These are phyloP conservation scores for Schizophyllum amplum DNA, from an alignment of 1,284 basidiomycete species.

Conservation along the genomic window DNA sequence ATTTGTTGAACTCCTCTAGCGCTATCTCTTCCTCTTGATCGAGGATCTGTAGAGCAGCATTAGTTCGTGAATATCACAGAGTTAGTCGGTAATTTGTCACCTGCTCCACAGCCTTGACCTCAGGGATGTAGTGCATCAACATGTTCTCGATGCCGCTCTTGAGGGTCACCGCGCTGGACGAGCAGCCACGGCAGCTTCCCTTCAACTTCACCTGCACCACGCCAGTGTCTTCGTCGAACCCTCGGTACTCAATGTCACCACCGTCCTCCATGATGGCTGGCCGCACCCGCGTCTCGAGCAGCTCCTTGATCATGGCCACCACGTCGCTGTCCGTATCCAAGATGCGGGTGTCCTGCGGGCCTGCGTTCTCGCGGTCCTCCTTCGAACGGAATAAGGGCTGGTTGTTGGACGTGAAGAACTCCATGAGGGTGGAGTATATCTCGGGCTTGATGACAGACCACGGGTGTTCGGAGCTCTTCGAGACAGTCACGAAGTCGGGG, in stretches of 20 bases:
- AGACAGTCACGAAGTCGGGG: slow-evolving; percentile 96
- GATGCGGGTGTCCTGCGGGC: slow-evolving; percentile 92
- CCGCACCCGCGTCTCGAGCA: slow-evolving; percentile 90
- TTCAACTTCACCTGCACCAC: slow-evolving; percentile 86
- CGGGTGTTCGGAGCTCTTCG: slow-evolving; percentile 78
- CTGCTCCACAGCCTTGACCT: slow-evolving; percentile 96
- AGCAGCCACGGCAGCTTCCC: slow-evolving; percentile 94
- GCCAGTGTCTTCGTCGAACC: slow-evolving; percentile 57
- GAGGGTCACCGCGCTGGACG: slow-evolving; percentile 87
- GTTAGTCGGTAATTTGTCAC: slow-evolving; percentile 32
- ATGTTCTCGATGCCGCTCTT: slow-evolving; percentile 97
- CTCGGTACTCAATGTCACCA: slow-evolving; percentile 82
- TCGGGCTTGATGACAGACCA: slow-evolving; percentile 98
- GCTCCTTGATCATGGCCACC: slow-evolving; percentile 98
- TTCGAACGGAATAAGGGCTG: slow-evolving; percentile 78
- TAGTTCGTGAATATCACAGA: slow-evolving; percentile 1
- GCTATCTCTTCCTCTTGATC: slow-evolving; percentile 90
- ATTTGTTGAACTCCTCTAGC: slow-evolving; percentile 84
- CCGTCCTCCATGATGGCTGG: slow-evolving; percentile 97
- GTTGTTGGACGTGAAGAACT: slow-evolving; percentile 83
- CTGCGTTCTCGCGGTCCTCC: slow-evolving; percentile 69
- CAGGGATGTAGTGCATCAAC: slow-evolving; percentile 98
- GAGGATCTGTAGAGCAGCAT: slow-evolving; percentile 49
- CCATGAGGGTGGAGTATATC: slow-evolving; percentile 96
- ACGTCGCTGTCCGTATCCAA: slow-evolving; percentile 96